Base-by-base conservation (phyloP, 768 basidiomycete genomes). In the Cystofilobasidium bisporidii region DNA sequence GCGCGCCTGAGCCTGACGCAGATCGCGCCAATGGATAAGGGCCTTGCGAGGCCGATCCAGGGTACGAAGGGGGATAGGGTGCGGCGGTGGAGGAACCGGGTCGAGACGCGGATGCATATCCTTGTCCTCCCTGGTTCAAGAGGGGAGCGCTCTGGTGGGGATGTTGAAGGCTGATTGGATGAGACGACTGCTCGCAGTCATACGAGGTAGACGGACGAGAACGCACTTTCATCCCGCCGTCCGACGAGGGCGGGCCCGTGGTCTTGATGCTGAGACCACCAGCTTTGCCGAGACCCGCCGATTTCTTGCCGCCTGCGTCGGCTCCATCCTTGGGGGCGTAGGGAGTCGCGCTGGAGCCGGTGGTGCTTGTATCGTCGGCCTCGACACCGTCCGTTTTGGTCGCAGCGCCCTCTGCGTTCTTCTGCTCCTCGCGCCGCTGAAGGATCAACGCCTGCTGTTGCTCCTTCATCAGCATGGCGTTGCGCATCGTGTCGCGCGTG, bases 391-490 rank as follows among this genome's bases (percentile, higher is more conserved):
- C 40, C 22, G 14, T 26, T 32, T 32, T 59, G 22, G 38, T 24
- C 22, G 45, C 38, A 2, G 43, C 48, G 9, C 6, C 48, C 28
- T 36, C 57, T 58, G 3, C 30, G 33, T 14, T 45, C 60, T 43
- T 45, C 26, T 43, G 28, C 30, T n/a, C 60, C 41, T 61, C 45
- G 33, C 58, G 24, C 58, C 60, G 59, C 58, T 69, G 68, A 30
- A 59, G 58, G n/a, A 69, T 69, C n/a, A 69, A 28, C 12, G 40
- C 9, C 63, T 69, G 62, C 59, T 69, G 68, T 47, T 69, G 63
- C 62, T 69, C 68, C 63, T 69, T 69, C 57, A 69, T 50, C 20
- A n/a, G 45, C 2, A 64, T 48, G 18, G 68, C 68, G 18, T 36
- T 30, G 22, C 43, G 63, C n/a, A 69, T 40, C n/a, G 57, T 59